These are phyloP conservation scores for Coriolopsis trogii DNA, from an alignment of 1,284 basidiomycete species.

Conservation along the genomic window DNA sequence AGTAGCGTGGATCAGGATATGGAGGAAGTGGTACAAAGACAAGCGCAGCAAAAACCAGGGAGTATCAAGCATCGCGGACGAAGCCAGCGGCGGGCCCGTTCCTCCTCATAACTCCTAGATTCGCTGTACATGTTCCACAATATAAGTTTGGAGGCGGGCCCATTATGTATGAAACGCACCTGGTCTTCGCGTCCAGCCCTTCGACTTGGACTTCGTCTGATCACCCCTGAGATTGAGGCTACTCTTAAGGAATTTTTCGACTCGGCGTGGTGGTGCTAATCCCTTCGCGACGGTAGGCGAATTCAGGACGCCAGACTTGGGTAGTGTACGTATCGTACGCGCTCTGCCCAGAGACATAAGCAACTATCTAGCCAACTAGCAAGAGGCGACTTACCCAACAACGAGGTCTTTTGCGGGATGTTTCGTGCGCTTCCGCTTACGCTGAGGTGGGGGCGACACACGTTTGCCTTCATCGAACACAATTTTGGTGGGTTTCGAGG, in stretches of 20 bases:
- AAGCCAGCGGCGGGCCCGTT: constrained; percentile 35
- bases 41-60: neutral
- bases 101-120: constrained; percentile 35
- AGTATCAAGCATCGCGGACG: constrained; percentile 23
- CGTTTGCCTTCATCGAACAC: constrained; percentile 13
- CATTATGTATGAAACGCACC: constrained; percentile 26
- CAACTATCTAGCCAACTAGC: neutral
- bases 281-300: constrained; percentile 21
- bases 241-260: constrained; percentile 32
- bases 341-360: constrained; percentile 24
- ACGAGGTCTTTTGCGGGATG: constrained; percentile 33
- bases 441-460: constrained; percentile 12
- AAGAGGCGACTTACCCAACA: constrained; percentile 32
- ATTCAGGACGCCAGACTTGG: constrained; percentile 16
- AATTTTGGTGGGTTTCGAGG: constrained; percentile 13
- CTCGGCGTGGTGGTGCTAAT: constrained; percentile 26
- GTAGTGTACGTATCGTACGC: constrained; percentile 36
- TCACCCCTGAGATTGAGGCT: constrained; percentile 34
- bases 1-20: neutral
- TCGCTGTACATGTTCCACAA: constrained; percentile 25
- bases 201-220: constrained; percentile 19
- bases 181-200: constrained; percentile 39
- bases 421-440: constrained; percentile 31
- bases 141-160: no score
- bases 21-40: neutral